These are phyloP conservation scores for Escallonia herrerae DNA, from an alignment of 129 eudicot genomes.

Conservation along the genomic window DNA sequence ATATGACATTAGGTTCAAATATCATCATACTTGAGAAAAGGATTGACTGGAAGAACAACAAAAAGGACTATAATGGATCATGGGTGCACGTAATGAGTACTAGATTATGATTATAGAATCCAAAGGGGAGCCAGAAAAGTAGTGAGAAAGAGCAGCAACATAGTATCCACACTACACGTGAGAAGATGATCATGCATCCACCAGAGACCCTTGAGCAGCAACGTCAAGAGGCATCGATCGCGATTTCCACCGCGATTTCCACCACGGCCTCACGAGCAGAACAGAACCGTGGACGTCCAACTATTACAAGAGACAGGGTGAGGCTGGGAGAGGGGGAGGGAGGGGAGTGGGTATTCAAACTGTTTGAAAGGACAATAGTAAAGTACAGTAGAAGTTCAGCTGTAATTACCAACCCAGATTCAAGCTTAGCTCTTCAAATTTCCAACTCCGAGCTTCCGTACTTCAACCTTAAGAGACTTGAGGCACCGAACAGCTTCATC, in stretches of 20 bases:
- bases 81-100: no score
- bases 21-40: no score
- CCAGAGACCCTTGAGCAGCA: not conserved
- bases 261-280: not conserved
- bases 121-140: not conserved
- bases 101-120: no score
- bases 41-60: no score
- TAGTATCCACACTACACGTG: not conserved
- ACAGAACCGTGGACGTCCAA: not conserved
- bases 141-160: not conserved
- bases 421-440: constrained; percentile 19
- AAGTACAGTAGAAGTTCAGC: no score
- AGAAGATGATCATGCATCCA: not conserved
- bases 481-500: constrained; percentile 80
- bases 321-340: no score
- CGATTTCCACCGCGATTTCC: no score
- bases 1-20: no score
- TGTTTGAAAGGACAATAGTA: no score
- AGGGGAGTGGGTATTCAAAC: no score
- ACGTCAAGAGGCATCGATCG: not conserved
- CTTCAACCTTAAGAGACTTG: constrained; percentile 62
- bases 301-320: no score
- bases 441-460: constrained; percentile 52
- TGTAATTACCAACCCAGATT: not conserved
- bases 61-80: no score